A percentile compares a stretch with the other conserved stretches of the same genome.
Evolutionary conservation across 305 asterid species (phyloP).

Genomic region (Fraxinus baroniana): DNA sequence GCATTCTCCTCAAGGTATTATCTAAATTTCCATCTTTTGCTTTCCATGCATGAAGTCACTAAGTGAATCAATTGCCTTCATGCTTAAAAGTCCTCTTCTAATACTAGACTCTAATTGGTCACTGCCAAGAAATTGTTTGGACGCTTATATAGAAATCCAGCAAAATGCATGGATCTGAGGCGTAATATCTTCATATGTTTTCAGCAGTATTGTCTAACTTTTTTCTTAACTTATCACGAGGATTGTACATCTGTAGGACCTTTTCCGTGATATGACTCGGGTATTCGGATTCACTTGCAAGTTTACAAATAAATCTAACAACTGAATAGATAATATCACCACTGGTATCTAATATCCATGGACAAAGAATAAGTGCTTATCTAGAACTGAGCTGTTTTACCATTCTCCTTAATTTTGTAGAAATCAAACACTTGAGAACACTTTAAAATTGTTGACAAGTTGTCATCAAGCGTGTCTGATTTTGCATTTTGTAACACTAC

Average conservation of each 20-base stretch:
- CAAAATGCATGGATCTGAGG: background rate
- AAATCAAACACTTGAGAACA: background rate
- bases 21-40: constrained; percentile 2
- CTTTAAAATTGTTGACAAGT: background rate
- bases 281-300: background rate
- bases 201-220: background rate
- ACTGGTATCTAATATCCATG: background rate
- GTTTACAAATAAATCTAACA: background rate
- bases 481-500: background rate
- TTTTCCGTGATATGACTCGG: background rate
- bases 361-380: background rate
- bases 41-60: background rate
- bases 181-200: background rate
- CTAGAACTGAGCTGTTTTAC: background rate
- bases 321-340: background rate
- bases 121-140: background rate
- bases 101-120: background rate
- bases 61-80: background rate
- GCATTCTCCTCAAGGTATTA: constrained; percentile 81
- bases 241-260: background rate
- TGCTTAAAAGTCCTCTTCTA: background rate
- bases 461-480: background rate
- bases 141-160: background rate
- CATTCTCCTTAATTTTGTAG: background rate
- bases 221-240: background rate